Evolutionary conservation across 805 yeast species (phyloP), one percentile per base, ranked within the genome.

Genomic region (Wickerhamiella azyma): DNA sequence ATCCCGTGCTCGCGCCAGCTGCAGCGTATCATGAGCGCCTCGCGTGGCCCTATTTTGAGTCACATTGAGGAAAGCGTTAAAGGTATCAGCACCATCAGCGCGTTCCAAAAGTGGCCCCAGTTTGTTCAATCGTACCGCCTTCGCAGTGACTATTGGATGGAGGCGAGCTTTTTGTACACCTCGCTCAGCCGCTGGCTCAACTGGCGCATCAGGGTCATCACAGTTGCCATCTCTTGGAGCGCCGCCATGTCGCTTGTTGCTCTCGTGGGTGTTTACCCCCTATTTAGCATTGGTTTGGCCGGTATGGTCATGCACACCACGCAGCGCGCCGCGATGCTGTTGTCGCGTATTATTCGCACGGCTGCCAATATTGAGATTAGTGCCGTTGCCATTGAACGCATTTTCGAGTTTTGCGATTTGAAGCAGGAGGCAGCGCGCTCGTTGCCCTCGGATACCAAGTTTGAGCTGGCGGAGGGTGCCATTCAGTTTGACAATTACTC

Each of bases 341-440:
- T 86, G 64, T 82, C 81, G 58, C 80, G 89, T 84, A 81, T 88
- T 63, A 94, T 88, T 26, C 72, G 94, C 66, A 81, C 84, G 85
- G 79, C 94, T 3, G 94, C 85, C 41, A 94, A 84, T 55, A 83
- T 88, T 39, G 96, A 86, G 63, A 81, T 94, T 3, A 84, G 82
- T 59, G 82, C 84, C 61, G 94, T 85, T 33, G 81, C 92, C 10
- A 94, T 86, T 37, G 95, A 86, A 66, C 75, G 39, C 1, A 36
- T 53, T 3, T 45, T 54, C 2, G 53, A 51, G 62, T 89, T 88
- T 62, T 75, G 94, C 32, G 63, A 66, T n/a, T 68, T 92, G 50
- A 66, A 67, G 33, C 70, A 86, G n/a, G 98, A 92, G 67, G 97
- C 96, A 7, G 85, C 92, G 1, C 77, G 70, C 45, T 61, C 78